Base-by-base conservation (phyloP, 2,329 filamentous ascomycete genomes). In the Colletotrichum trifolii region DNA sequence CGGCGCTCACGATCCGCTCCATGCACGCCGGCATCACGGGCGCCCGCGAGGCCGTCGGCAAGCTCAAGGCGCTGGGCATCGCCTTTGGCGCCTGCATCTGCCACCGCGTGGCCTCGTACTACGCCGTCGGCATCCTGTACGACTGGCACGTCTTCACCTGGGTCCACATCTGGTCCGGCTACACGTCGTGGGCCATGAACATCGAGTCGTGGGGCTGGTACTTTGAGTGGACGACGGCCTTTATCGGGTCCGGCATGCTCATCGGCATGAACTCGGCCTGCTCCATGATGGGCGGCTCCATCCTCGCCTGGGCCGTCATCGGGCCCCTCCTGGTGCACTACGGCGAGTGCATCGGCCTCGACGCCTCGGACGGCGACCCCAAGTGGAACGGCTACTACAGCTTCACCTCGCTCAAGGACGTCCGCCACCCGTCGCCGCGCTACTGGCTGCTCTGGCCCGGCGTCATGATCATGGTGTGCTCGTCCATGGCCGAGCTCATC, bases 181-280 rank as follows among this genome's bases (percentile, higher is more conserved):
- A 85, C 74, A 81, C 76, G 47, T 85, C 82, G 67, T 73, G 73
- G 13, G 84, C 84, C 0, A 76, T 87, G 36, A 77, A 79, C 49
- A 80, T 85, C 15, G 85, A 89, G 74, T 87, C 83, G 74, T 89
- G 87, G 87, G 85, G 85, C 11, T 89, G 86, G 87, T 60, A 84
- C 67, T 78, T 87, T 49, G 85, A 88, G 68, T 83, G 81, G 69
- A 88, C 86, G 0, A 86, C 86, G 0, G 87, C 86, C 40, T 88
- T 89, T 74, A 86, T 88, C 66, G 86, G 86, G 6, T 88, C 77
- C 15, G 78, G 78, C n/a, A 76, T 80, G n/a, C 81, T 82, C 13
- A 86, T 82, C 34, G 77, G 76, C 59, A 80, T 80, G 66, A 89
- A 88, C 73, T 82, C 85, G 13, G 83, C 85, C 33, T 70, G 86